Base-by-base conservation (phyloP, 768 basidiomycete species). In the Favolaschia claudopus region DNA sequence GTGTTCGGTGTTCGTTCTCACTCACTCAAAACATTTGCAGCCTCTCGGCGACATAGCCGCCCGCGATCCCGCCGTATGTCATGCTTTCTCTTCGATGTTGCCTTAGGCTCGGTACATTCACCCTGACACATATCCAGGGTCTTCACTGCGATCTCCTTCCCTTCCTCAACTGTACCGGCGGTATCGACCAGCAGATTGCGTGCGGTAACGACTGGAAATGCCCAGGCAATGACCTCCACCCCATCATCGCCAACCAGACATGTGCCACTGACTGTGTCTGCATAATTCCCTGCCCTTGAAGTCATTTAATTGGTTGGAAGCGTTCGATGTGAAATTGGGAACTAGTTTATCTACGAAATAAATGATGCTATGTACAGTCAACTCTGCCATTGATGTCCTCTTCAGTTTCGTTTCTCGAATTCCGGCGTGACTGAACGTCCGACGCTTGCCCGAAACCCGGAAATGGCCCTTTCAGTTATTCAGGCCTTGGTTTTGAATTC, bases 271-370 rank as follows among this genome's bases (percentile, higher is more conserved):
- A 51, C 22, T 58, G 57, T 45, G 49, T 51, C 7, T 58, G 57
- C 29, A 43, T 44, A 8, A 45, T 58, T 38, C 57, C 57, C 28
- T 58, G 57, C 57, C 48, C 57, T n/a, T 58, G 15, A 50, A n/a
- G n/a, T n/a, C n/a, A n/a, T n/a, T n/a, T n/a, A n/a, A n/a, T n/a
- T n/a, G n/a, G n/a, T n/a, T n/a, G n/a, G n/a, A n/a, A n/a, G n/a
- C n/a, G n/a, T n/a, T n/a, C n/a, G n/a, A n/a, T n/a, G n/a, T n/a
- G n/a, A n/a, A n/a, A n/a, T n/a, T n/a, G n/a, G n/a, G n/a, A n/a
- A n/a, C n/a, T n/a, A n/a, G n/a, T n/a, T n/a, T n/a, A n/a, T n/a
- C n/a, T n/a, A n/a, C n/a, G n/a, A n/a, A n/a, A n/a, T n/a, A n/a
- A n/a, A n/a, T n/a, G n/a, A n/a, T n/a, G n/a, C n/a, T n/a, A n/a